These are phyloP conservation scores for Mortierella sp. DNA, from an alignment of 371 early-diverging fungal genomes.

Conservation along the genomic window DNA sequence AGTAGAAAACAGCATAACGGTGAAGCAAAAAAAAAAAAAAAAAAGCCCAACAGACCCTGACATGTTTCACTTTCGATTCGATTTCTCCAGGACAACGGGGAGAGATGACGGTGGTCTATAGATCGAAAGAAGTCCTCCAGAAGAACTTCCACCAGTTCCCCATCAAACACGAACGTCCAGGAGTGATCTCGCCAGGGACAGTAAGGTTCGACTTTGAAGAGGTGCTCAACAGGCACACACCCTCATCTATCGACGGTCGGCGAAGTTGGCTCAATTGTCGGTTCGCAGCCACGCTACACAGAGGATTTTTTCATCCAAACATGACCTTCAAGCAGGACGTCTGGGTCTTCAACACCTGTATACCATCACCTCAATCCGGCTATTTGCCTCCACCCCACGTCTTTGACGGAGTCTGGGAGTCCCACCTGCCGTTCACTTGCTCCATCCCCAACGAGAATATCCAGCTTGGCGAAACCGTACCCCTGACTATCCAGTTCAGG, in stretches of 20 bases:
- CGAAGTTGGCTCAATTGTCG: constrained; percentile 48
- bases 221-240: constrained; percentile 16
- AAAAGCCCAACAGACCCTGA: not conserved
- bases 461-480: constrained; percentile 28
- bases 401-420: constrained; percentile 33
- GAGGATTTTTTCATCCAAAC: constrained; percentile 33
- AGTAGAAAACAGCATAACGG: not conserved
- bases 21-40: not conserved
- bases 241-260: constrained; percentile 35
- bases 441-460: constrained; percentile 33
- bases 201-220: constrained; percentile 37
- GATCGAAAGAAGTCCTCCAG: constrained; percentile 38
- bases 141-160: constrained; percentile 19
- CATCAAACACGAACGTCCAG: constrained; percentile 19
- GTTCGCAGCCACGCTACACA: constrained; percentile 28
- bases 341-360: constrained; percentile 35
- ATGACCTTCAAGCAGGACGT: constrained; percentile 38
- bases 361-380: constrained; percentile 22
- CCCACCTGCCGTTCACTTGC: constrained; percentile 30
- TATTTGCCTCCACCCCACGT: constrained; percentile 21
- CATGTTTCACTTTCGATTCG: not conserved
- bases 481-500: constrained; percentile 32
- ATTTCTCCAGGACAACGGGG: constrained; percentile 16
- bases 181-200: constrained; percentile 30
- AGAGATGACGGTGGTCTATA: constrained; percentile 18